These are phyloP conservation scores for Rhodotorula sp. DNA, from an alignment of 1,284 basidiomycete genomes.

Conservation along the genomic window DNA sequence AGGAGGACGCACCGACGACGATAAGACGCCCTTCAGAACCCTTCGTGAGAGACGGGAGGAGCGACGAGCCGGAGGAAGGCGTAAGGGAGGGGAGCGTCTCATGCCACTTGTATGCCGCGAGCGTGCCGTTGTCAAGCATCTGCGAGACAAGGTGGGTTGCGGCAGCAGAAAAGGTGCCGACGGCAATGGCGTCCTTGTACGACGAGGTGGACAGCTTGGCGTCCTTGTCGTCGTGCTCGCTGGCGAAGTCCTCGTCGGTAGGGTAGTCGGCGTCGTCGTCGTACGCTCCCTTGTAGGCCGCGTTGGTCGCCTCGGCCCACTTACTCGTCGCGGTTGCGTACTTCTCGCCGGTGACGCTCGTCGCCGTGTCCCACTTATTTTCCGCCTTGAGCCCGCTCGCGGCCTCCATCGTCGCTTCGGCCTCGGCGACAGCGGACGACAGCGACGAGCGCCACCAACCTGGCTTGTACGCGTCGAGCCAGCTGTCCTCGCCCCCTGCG, in stretches of 20 bases:
- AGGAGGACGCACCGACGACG: slow-evolving; percentile 37
- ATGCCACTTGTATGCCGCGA: slow-evolving; percentile 37
- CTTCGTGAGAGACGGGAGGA: slow-evolving; percentile 4
- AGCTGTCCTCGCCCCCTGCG: background rate
- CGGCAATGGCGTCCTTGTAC: background rate
- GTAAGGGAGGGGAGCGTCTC: slow-evolving; percentile 13
- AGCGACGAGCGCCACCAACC: background rate
- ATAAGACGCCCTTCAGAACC: slow-evolving; percentile 34
- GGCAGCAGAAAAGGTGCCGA: background rate
- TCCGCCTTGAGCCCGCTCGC: background rate
- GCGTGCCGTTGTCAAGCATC: slow-evolving; percentile 23
- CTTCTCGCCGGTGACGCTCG: background rate
- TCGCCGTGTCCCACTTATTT: background rate
- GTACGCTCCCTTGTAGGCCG: background rate
- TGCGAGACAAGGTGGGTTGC: background rate
- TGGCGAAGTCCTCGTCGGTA: background rate
- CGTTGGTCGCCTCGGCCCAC: background rate
- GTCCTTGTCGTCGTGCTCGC: background rate
- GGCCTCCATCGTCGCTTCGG: background rate
- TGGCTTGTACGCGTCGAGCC: slow-evolving; percentile 1
- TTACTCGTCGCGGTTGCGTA: background rate
- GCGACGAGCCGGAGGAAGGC: background rate
- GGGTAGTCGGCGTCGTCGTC: background rate
- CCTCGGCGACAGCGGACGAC: background rate
- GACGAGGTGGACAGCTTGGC: background rate